phyloP scores from a whole-genome alignment of 805 yeast genomes.

The Yamadazyma sp. region DNA sequence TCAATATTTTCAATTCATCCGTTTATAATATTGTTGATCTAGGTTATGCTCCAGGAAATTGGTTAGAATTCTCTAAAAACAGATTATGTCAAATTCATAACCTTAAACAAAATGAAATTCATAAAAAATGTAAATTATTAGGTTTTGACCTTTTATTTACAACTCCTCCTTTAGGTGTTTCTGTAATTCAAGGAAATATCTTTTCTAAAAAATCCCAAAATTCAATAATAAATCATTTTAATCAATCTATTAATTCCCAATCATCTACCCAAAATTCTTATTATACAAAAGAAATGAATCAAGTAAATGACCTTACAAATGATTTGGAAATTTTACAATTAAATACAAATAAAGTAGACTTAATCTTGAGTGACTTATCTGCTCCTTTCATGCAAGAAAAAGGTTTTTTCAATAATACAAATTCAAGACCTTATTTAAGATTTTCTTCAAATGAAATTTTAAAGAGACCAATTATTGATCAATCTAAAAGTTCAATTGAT shows the following conservation, averaged over 20 bases:
- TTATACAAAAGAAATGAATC: slow-evolving; percentile 20
- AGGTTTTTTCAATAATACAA: slow-evolving; percentile 38
- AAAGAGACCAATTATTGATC: slow-evolving; percentile 22
- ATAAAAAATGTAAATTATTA: slow-evolving; percentile 30
- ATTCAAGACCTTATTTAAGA: slow-evolving; percentile 32
- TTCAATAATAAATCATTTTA: slow-evolving; percentile 23
- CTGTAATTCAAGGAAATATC: slow-evolving; percentile 86
- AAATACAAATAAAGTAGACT: slow-evolving; percentile 25
- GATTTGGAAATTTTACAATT: slow-evolving; percentile 7
- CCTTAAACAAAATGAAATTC: slow-evolving; percentile 21
- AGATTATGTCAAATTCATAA: slow-evolving; percentile 26
- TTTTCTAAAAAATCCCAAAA: slow-evolving; percentile 45
- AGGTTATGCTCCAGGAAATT: slow-evolving; percentile 42
- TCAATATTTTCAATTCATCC: slow-evolving; percentile 21
- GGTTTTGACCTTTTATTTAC: slow-evolving; percentile 64
- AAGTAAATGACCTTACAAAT: not conserved
- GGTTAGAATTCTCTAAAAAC: slow-evolving; percentile 31
- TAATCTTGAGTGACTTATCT: slow-evolving; percentile 34
- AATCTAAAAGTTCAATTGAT: slow-evolving; percentile 30
- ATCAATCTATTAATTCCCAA: slow-evolving; percentile 5
- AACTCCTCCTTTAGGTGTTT: slow-evolving; percentile 77
- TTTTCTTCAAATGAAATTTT: slow-evolving; percentile 23
- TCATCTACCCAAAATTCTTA: slow-evolving; percentile 24
- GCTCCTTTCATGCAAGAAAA: slow-evolving; percentile 31
- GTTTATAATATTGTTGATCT: slow-evolving; percentile 35